These are phyloP conservation scores for Emergomyces orientalis DNA, from an alignment of 2,329 filamentous ascomycete genomes.

Conservation along the genomic window DNA sequence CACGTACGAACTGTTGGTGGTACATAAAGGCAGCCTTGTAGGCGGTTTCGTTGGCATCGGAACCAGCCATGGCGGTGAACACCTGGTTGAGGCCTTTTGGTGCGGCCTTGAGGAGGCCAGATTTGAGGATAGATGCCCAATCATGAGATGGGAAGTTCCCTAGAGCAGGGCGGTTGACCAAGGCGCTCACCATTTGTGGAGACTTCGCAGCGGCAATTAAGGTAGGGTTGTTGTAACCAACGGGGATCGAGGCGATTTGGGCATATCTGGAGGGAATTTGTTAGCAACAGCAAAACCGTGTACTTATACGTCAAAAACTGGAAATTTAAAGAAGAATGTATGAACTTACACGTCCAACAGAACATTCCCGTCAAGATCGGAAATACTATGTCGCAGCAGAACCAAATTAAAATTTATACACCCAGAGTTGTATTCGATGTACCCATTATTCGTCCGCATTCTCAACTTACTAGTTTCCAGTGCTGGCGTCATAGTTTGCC, in stretches of 20 bases:
- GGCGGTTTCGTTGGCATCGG: slow-evolving; percentile 86
- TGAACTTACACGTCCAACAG: slow-evolving; percentile 42
- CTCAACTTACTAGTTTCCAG: slow-evolving; percentile 61
- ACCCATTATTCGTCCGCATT: not conserved
- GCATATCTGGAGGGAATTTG: slow-evolving; percentile 54
- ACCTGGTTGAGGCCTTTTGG: slow-evolving; percentile 79
- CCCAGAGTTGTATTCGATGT: not conserved
- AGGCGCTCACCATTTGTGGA: slow-evolving; percentile 66
- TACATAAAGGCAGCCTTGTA: slow-evolving; percentile 97
- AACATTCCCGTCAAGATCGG: slow-evolving; percentile 44
- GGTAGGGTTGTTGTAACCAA: slow-evolving; percentile 84
- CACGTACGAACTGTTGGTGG: slow-evolving; percentile 70
- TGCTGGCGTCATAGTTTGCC: slow-evolving; percentile 62
- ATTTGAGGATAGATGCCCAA: slow-evolving; percentile 70
- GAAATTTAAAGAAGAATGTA: not conserved
- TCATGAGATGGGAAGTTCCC: slow-evolving; percentile 84
- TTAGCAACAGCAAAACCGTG: not conserved
- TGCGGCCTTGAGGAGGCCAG: slow-evolving; percentile 70
- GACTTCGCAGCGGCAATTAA: slow-evolving; percentile 61
- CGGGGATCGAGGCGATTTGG: slow-evolving; percentile 84
- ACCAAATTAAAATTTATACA: not conserved
- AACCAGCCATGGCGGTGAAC: slow-evolving; percentile 81
- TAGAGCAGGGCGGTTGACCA: slow-evolving; percentile 82
- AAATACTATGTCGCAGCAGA: slow-evolving; percentile 27
- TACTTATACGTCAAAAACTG: not conserved